Evolutionary conservation across 225 moss, liverwort and hornwort species (phyloP).

Genomic region (Straminergon stramineum): DNA sequence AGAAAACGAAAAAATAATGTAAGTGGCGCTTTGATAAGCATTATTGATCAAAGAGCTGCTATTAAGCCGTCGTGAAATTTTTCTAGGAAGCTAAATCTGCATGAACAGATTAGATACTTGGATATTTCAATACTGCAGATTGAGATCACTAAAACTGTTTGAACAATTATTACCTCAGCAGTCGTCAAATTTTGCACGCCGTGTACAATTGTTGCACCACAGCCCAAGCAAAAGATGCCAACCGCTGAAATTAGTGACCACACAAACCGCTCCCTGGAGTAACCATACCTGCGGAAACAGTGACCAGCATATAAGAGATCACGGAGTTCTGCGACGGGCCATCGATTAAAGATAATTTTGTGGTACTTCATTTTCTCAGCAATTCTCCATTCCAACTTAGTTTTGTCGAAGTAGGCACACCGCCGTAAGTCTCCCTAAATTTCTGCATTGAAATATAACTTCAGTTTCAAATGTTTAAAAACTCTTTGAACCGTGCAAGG

Average conservation of each 20-base stretch:
- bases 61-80: neutral
- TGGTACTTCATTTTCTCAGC: neutral
- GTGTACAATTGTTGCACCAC: conserved; percentile 97
- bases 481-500: neutral
- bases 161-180: conserved; percentile 52
- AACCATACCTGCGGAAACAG: conserved; percentile 70
- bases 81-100: neutral
- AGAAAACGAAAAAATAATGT: neutral
- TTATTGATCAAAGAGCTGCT: neutral
- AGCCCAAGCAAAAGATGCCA: conserved; percentile 97
- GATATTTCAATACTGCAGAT: neutral
- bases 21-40: neutral
- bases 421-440: neutral
- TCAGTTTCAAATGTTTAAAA: neutral
- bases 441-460: neutral
- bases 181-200: conserved; percentile 87
- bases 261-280: conserved; percentile 92
- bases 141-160: neutral
- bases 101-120: neutral
- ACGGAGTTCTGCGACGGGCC: neutral
- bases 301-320: conserved; percentile 5
- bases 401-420: neutral
- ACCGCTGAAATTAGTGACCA: conserved; percentile 99
- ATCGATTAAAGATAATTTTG: neutral
- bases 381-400: neutral